A percentile compares a stretch with the other conserved stretches of the same genome.
Evolutionary conservation across 768 basidiomycete genomes (phyloP).

Genomic region (Tephrocybe rancida): DNA sequence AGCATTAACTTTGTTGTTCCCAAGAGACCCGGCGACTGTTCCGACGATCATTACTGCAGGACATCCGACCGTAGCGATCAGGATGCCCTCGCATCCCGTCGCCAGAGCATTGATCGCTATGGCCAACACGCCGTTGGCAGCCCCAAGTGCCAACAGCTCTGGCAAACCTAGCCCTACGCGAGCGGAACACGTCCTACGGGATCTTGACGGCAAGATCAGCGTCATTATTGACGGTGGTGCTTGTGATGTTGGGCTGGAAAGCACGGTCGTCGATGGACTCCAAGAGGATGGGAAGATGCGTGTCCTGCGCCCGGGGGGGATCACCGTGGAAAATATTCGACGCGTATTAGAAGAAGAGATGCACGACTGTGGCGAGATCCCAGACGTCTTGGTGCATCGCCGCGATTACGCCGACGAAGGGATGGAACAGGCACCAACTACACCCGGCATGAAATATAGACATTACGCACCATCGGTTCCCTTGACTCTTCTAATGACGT

Average conservation of each 20-base stretch:
- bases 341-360: conserved; percentile 49
- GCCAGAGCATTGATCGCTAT: conserved; percentile 86
- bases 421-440: conserved; percentile 84
- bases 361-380: conserved; percentile 32
- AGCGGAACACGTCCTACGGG: conserved; percentile 80
- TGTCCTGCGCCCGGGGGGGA: conserved; percentile 88
- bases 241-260: conserved; percentile 91
- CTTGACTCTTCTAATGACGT: conserved; percentile 70
- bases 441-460: conserved; percentile 98
- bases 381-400: conserved; percentile 74
- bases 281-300: conserved; percentile 74
- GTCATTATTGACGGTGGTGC: conserved; percentile 92
- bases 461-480: conserved; percentile 95
- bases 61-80: conserved; percentile 82
- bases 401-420: conserved; percentile 73
- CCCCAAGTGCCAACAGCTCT: conserved; percentile 93
- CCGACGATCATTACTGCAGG: conserved; percentile 80
- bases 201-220: conserved; percentile 72
- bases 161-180: conserved; percentile 94
- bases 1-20: conserved; percentile 90
- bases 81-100: conserved; percentile 94
- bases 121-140: conserved; percentile 78
- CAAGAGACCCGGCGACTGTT: conserved; percentile 59
- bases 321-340: conserved; percentile 88
- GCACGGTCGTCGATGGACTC: conserved; percentile 92